Percentiles rank a stretch among this genome's conserved stretches.
Conservation (phyloP, 345 rosid genomes). For the Citrus sp. region DNA sequence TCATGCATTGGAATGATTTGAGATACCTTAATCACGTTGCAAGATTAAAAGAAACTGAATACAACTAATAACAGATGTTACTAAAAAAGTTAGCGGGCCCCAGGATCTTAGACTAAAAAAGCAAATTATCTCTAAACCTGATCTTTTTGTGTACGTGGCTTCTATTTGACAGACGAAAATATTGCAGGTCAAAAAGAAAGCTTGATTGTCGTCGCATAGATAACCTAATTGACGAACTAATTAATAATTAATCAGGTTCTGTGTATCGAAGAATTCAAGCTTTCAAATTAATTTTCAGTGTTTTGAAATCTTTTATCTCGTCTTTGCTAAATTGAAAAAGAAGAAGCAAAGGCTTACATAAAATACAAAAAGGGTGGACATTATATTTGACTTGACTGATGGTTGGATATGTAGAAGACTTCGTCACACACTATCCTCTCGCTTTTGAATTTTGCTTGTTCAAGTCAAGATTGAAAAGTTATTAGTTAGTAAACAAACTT, state of each 20-base stretch:
- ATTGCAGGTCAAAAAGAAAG: not conserved
- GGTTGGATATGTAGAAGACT: no score
- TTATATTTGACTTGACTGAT: not conserved
- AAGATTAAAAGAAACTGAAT: no score
- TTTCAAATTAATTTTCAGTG: not conserved
- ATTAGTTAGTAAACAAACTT: no score
- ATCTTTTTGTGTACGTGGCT: not conserved
- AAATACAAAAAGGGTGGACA: no score
- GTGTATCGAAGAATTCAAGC: no score
- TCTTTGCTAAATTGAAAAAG: not conserved
- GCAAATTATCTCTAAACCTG: not conserved
- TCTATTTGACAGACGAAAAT: not conserved
- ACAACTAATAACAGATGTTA: no score
- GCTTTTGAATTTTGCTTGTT: not conserved
- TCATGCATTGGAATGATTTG: no score
- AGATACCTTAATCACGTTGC: no score
- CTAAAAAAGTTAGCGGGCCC: not conserved
- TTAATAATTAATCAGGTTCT: no score
- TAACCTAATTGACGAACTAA: no score
- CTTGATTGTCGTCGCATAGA: not conserved
- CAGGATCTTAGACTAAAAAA: not conserved
- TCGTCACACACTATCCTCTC: not conserved
- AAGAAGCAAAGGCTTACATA: no score
- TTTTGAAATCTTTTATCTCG: not conserved
- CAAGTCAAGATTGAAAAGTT: not conserved